Percentiles rank a stretch among this genome's conserved stretches.
These are phyloP conservation scores for Aspergillus brunneoviolaceus DNA, from an alignment of 2,329 filamentous ascomycete genomes.

Conservation along the genomic window DNA sequence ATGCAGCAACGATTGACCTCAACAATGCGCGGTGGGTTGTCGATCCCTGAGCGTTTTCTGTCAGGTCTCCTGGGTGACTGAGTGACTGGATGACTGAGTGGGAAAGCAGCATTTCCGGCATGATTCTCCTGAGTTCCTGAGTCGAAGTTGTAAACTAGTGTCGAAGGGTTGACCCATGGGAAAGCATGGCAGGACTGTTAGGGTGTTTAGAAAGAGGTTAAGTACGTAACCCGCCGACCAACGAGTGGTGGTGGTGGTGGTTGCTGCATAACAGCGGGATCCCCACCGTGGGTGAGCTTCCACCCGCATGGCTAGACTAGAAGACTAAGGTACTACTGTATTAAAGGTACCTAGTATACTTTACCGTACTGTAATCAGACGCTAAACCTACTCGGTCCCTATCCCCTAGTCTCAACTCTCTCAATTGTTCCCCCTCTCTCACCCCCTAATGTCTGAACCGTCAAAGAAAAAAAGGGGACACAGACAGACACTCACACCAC, in stretches of 20 bases:
- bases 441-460: background rate
- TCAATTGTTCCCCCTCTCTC: background rate
- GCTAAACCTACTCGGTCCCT: background rate
- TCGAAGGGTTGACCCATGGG: background rate
- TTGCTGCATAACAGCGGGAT: slow-evolving; percentile 8
- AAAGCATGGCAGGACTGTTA: background rate
- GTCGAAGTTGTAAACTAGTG: background rate
- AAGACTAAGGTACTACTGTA: no score
- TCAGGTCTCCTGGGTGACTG: slow-evolving; percentile 7
- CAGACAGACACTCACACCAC: background rate
- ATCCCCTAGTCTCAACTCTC: background rate
- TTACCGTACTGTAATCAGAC: background rate
- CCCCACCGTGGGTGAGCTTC: slow-evolving; percentile 6
- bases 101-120: background rate
- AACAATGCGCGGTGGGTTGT: slow-evolving; percentile 9
- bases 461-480: background rate
- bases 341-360: no score
- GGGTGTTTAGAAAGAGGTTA: background rate
- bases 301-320: slow-evolving; percentile 2
- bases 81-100: background rate
- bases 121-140: slow-evolving; percentile 3
- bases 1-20: slow-evolving; percentile 19
- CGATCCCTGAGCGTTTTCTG: slow-evolving; percentile 27
- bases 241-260: slow-evolving; percentile 6
- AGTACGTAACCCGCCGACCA: background rate